phyloP scores from a whole-genome alignment of 2,329 filamentous ascomycete genomes.

The Phialophora expanda region DNA sequence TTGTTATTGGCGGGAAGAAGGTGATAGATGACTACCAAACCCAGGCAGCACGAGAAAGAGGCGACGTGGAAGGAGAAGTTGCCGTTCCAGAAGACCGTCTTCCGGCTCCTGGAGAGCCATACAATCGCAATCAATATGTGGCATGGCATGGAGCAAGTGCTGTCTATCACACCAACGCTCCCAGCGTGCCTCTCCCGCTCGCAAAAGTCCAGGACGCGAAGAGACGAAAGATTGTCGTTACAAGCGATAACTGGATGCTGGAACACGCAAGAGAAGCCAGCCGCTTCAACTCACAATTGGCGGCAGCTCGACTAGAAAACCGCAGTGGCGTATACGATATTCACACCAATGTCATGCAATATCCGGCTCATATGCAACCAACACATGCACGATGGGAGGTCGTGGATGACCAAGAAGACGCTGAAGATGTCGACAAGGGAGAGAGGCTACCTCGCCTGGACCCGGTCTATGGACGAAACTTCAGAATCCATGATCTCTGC shows the following conservation, averaged over 20 bases:
- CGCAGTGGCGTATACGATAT: constrained; percentile 84
- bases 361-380: constrained; percentile 85
- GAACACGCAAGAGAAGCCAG: constrained; percentile 91
- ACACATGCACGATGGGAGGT: constrained; percentile 84
- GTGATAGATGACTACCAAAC: constrained; percentile 91
- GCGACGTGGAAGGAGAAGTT: constrained; percentile 83
- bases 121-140: constrained; percentile 99
- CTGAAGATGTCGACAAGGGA: constrained; percentile 31
- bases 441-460: constrained; percentile 61
- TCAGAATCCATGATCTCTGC: constrained; percentile 65
- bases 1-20: constrained; percentile 86
- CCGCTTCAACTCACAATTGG: constrained; percentile 79
- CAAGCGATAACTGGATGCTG: constrained; percentile 93
- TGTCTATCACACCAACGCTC: constrained; percentile 85
- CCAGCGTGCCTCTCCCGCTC: constrained; percentile 74
- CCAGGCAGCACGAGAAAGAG: constrained; percentile 72
- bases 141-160: constrained; percentile 97
- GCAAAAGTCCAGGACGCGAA: constrained; percentile 78
- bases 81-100: constrained; percentile 87
- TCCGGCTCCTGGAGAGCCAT: constrained; percentile 76
- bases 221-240: constrained; percentile 84
- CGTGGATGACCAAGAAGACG: constrained; percentile 50
- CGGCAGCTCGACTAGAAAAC: constrained; percentile 70
- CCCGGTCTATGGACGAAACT: constrained; percentile 64
- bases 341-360: constrained; percentile 91